These are phyloP conservation scores for Cyberlindnera mississippiensis DNA, from an alignment of 805 yeast species.

Conservation along the genomic window DNA sequence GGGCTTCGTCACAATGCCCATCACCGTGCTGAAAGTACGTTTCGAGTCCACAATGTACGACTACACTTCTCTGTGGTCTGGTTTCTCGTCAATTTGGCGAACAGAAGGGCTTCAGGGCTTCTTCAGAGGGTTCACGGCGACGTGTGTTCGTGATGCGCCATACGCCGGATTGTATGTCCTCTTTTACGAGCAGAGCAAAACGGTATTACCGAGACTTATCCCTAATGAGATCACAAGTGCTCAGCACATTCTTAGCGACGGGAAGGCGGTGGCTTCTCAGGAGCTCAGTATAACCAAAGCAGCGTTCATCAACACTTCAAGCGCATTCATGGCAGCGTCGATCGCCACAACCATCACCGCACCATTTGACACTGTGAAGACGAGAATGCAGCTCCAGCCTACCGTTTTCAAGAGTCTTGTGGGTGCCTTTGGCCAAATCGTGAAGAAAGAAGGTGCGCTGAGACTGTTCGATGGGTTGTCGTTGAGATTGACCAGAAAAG, in stretches of 20 bases:
- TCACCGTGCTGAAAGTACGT: constrained; percentile 85
- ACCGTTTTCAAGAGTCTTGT: constrained; percentile 37
- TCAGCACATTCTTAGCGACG: constrained; percentile 12
- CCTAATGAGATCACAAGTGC: neutral
- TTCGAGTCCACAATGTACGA: constrained; percentile 78
- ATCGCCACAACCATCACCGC: constrained; percentile 84
- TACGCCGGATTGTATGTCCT: constrained; percentile 91
- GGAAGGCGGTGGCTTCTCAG: neutral
- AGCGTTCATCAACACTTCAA: constrained; percentile 59
- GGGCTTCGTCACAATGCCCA: constrained; percentile 90
- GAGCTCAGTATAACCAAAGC: constrained; percentile 36
- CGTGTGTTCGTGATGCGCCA: constrained; percentile 89
- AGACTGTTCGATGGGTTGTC: constrained; percentile 81
- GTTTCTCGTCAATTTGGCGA: constrained; percentile 50
- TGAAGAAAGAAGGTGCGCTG: constrained; percentile 42
- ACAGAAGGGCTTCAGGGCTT: constrained; percentile 62
- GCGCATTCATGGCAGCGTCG: constrained; percentile 80
- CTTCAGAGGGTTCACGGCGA: constrained; percentile 84
- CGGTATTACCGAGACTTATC: constrained; percentile 40
- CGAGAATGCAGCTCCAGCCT: constrained; percentile 79
- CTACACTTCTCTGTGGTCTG: constrained; percentile 61
- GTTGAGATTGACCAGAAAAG: constrained; percentile 79
- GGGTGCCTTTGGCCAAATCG: constrained; percentile 36
- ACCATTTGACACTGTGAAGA: constrained; percentile 92
- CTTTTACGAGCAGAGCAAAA: constrained; percentile 75